Base-by-base conservation (phyloP, 768 basidiomycete species). In the Trametes maxima region DNA sequence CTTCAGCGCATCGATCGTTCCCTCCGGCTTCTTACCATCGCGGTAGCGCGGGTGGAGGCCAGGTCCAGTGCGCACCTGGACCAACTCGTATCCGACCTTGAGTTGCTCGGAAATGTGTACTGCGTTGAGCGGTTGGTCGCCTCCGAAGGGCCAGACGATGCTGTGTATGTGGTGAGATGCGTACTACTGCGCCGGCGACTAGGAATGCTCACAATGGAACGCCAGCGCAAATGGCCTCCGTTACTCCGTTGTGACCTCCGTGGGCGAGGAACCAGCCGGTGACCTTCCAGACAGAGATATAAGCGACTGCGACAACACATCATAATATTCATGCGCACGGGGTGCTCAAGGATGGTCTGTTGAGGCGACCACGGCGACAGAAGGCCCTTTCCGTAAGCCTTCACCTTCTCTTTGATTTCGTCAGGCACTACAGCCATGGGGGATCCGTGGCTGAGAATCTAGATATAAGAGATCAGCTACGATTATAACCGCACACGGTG, bases 111-210 rank as follows among this genome's bases (percentile, higher is more conserved):
- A 54, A 37, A 69, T 47, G 42, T 63, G 60, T 6, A 69, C 44
- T 8, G 65, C 56, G 47, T 70, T 70, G 19, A 56, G 28, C 8
- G 71, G 68, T 54, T 72, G 71, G 43, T 70, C 69, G 5, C 54
- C 64, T 22, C 36, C 13, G 55, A 68, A 68, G 11, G 71, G 71
- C 71, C 71, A 72, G 33, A 66, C 52, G 21, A 72, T 70, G 63
- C 71, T 72, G 42, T 21, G 10, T 10, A 11, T 10, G 22, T 14
- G n/a, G 6, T 33, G 13, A 33, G 16, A 49, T 28, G n/a, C n/a
- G 25, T 14, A 28, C 11, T 14, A 33, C 4, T 8, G 8, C 28
- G 8, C 45, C 3, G 43, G 24, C 2, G 19, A 46, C 5, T 3
- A 6, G 8, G 7, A 11, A 1, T 2, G 50, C 57, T 19, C 22